These are phyloP conservation scores for Keithomyces neogunnii DNA, from an alignment of 2,329 filamentous ascomycete species.

Conservation along the genomic window DNA sequence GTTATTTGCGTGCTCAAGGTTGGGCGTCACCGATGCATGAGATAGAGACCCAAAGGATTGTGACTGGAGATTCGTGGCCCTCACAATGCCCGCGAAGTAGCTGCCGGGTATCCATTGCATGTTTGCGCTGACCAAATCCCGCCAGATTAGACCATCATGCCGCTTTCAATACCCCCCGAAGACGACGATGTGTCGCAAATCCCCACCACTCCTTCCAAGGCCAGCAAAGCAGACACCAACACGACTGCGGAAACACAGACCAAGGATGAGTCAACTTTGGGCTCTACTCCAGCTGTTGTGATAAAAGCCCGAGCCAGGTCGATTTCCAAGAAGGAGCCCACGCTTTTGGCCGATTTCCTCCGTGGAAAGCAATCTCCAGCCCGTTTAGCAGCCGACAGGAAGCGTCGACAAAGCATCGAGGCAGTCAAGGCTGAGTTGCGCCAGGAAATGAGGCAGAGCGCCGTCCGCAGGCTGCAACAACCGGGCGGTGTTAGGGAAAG, in stretches of 20 bases:
- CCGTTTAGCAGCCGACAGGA: conserved; percentile 42
- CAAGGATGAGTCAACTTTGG: conserved; percentile 11
- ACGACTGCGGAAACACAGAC: conserved; percentile 2
- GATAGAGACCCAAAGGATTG: background rate
- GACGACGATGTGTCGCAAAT: conserved; percentile 12
- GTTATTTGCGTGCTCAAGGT: conserved; percentile 1
- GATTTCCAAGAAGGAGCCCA: conserved; percentile 31
- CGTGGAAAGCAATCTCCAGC: conserved; percentile 47
- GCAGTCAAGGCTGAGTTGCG: conserved; percentile 44
- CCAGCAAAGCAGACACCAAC: conserved; percentile 3
- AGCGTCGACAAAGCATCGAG: conserved; percentile 50
- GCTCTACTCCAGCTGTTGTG: conserved; percentile 29
- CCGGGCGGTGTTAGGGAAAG: conserved; percentile 66
- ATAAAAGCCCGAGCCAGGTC: conserved; percentile 23
- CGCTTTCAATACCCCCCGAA: conserved; percentile 11
- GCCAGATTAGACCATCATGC: conserved; percentile 14
- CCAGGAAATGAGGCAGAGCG: conserved; percentile 48
- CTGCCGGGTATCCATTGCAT: background rate
- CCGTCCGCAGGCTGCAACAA: conserved; percentile 50
- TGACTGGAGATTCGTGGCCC: background rate
- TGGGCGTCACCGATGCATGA: conserved; percentile 1
- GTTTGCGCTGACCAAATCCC: conserved; percentile 7
- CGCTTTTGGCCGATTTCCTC: conserved; percentile 48
- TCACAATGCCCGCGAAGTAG: too few species aligned
- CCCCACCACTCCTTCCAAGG: conserved; percentile 7